Percentiles rank a stretch among this genome's conserved stretches.
Conservation (phyloP, 176 grass and related monocot genomes). For the Poa annua region DNA sequence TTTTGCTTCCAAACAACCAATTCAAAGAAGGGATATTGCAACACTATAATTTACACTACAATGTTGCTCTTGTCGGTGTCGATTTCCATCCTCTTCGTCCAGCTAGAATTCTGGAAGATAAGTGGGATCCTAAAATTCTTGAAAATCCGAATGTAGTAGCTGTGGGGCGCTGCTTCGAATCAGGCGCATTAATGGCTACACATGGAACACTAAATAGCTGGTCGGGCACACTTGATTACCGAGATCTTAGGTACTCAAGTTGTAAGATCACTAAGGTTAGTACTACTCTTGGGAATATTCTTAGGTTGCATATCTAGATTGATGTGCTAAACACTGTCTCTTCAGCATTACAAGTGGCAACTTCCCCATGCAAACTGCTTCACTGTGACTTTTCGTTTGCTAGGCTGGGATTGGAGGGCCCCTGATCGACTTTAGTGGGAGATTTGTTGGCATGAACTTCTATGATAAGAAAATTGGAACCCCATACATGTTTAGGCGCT, state of each 20-base stretch:
- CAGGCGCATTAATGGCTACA: background rate
- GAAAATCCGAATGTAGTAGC: background rate
- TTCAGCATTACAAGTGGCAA: background rate
- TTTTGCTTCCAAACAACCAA: slow-evolving; percentile 11
- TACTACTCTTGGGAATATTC: background rate
- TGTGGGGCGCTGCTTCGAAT: background rate
- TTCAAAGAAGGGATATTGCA: slow-evolving; percentile 15
- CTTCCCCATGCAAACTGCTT: background rate
- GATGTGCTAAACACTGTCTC: background rate
- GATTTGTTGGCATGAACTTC: slow-evolving; percentile 33
- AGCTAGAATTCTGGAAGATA: background rate
- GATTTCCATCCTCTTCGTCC: background rate
- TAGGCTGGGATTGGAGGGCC: slow-evolving; percentile 45
- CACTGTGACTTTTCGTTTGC: background rate
- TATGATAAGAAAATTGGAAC: slow-evolving; percentile 30
- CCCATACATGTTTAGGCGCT: background rate
- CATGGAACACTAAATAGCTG: background rate
- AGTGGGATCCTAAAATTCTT: background rate
- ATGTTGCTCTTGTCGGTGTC: slow-evolving; percentile 30
- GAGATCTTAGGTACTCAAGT: background rate
- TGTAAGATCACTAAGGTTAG: slow-evolving; percentile 28
- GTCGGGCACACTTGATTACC: slow-evolving; percentile 9
- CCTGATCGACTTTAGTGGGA: slow-evolving; percentile 5
- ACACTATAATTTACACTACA: background rate
- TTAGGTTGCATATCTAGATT: background rate